Percentiles rank a stretch among this genome's conserved stretches.
Conservation (phyloP, 1,139 yeast genomes). For the Candida gigantensis region DNA sequence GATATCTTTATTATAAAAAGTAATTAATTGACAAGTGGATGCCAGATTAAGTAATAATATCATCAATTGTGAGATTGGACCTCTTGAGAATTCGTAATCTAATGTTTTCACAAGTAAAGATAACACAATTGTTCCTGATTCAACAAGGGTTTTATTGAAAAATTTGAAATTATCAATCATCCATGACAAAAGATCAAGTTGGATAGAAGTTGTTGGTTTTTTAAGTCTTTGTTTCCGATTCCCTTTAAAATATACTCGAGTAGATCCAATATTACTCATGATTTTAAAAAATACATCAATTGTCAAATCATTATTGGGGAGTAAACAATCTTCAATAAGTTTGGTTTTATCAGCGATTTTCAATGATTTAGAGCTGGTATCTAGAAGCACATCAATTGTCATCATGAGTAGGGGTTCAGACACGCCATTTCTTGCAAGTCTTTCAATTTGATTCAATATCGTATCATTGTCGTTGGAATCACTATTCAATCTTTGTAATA, state of each 20-base stretch:
- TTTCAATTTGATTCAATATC: neutral
- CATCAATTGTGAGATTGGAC: constrained; percentile 28
- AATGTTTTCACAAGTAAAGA: constrained; percentile 30
- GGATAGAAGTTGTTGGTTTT: constrained; percentile 20
- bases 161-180: constrained; percentile 23
- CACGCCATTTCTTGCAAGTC: constrained; percentile 4
- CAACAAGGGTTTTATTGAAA: constrained; percentile 20
- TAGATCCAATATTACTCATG: constrained; percentile 27
- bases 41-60: constrained; percentile 18
- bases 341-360: constrained; percentile 10
- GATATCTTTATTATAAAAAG: constrained; percentile 12
- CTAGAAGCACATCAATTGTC: constrained; percentile 8
- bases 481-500: constrained; percentile 3
- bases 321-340: constrained; percentile 13
- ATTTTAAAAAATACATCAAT: constrained; percentile 20
- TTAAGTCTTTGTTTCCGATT: constrained; percentile 22
- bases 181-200: constrained; percentile 29
- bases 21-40: constrained; percentile 3
- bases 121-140: constrained; percentile 18
- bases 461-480: constrained; percentile 1
- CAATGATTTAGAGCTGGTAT: constrained; percentile 8
- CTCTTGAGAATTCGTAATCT: constrained; percentile 33
- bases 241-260: constrained; percentile 24
- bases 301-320: constrained; percentile 12
- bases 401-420: constrained; percentile 3